These are phyloP conservation scores for Eucalyptus cloeziana DNA, from an alignment of 345 rosid genomes.

Conservation along the genomic window DNA sequence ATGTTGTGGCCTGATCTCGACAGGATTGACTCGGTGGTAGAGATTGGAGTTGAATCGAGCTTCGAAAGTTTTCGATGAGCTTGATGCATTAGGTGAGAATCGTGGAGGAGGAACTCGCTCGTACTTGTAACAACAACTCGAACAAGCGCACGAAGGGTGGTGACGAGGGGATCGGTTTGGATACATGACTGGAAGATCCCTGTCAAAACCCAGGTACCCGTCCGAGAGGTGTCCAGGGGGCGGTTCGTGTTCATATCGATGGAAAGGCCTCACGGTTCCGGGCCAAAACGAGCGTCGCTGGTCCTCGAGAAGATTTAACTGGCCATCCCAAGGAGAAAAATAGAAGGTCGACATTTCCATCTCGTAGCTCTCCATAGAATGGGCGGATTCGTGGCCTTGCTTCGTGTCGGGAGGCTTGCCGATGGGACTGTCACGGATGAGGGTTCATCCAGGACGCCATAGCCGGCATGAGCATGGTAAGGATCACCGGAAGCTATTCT, in stretches of 20 bases:
- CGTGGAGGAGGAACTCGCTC: neutral
- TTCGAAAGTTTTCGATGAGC: neutral
- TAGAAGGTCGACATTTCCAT: neutral
- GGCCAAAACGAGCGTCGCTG: neutral
- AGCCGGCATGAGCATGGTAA: neutral
- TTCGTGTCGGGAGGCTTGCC: neutral
- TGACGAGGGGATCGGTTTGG: neutral
- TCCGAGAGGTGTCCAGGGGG: neutral
- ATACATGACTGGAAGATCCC: neutral
- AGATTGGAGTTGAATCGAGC: neutral
- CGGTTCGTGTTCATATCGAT: neutral
- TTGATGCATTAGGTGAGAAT: neutral
- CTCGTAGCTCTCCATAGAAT: neutral
- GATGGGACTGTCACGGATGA: neutral
- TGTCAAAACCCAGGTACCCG: neutral
- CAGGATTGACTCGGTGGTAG: neutral
- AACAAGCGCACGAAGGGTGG: neutral
- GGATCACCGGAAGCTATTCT: constrained; percentile 10
- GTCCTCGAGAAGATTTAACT: neutral
- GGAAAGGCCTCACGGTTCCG: neutral
- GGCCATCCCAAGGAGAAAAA: neutral
- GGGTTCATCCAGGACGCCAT: neutral
- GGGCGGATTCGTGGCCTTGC: neutral
- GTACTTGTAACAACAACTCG: neutral
- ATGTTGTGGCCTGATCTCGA: neutral